Evolutionary conservation across 192 early-diverging fungal species (phyloP), one percentile per base, ranked within the genome.

Genomic region (Coemansia asiatica): DNA sequence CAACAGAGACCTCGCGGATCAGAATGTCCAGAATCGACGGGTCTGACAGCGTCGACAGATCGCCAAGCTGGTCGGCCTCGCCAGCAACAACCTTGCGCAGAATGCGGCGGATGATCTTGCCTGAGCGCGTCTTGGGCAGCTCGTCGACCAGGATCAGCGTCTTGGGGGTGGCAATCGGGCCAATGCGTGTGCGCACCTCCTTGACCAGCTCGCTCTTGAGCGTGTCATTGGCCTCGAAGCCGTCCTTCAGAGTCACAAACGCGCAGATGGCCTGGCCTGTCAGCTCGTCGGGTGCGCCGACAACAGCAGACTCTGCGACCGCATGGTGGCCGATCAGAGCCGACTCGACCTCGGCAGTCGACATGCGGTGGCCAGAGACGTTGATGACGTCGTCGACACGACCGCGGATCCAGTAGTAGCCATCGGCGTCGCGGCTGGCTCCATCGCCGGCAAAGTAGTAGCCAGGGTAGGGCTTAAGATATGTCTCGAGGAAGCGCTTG

Each of bases 361-460:
- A 90, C 68, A 98, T 83, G 73, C 96, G 90, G 84, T 98, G 96
- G 25, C 96, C 96, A 12, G 91, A 89, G 46, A 98, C 94, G 81
- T 96, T 96, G 81, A 98, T 96, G 35, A 96, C 95, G 75, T 98
- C 92, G 81, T 84, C 83, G 48, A 95, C 92, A 63, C 96, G 89
- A 48, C 96, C 96, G 58, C 91, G 88, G 63, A 98, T 89, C 95
- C 95, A 98, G 83, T 90, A 90, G 86, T 95, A 98, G 46, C 94
- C 95, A 73, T 98, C 96, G 51, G 87, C 83, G 75, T 98, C 96
- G 56, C 92, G 83, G 49, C 86, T 88, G 50, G 89, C 95, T 61
- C 96, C 96, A 74, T 98, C 96, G 21, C 96, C 96, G 15, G 94
- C 92, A 76, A 97, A 98, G 86, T 98, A 98, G 84, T 89, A 93